Conservation (phyloP, 495 filamentous ascomycete genomes). For the Staphylotrichum tortipilum region DNA sequence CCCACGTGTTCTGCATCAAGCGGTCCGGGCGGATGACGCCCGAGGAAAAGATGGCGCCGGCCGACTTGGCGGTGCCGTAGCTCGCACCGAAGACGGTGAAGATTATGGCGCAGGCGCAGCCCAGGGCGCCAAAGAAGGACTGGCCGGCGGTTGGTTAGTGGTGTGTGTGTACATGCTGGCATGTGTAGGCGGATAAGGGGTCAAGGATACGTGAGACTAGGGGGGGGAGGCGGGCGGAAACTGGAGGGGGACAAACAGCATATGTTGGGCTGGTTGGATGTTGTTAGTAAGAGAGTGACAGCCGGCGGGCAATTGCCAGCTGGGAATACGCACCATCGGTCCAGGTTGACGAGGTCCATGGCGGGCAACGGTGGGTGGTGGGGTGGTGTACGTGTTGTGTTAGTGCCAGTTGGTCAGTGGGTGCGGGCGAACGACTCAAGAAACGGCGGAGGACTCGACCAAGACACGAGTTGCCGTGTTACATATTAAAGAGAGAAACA, state of each 20-base stretch:
- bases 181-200: too few relatives aligned
- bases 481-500: too few relatives aligned
- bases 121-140: conserved; percentile 45
- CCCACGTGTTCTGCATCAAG: conserved; percentile 64
- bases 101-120: conserved; percentile 58
- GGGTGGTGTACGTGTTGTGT: not conserved
- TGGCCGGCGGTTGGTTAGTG: not conserved
- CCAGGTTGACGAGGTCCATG: conserved; percentile 16
- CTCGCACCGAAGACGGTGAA: conserved; percentile 67
- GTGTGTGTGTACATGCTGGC: too few relatives aligned
- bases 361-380: not conserved
- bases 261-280: conserved; percentile 30
- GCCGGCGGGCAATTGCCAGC: not conserved
- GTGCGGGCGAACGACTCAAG: too few relatives aligned
- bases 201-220: not conserved
- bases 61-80: conserved; percentile 80
- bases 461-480: too few relatives aligned
- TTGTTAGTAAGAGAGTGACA: too few relatives aligned
- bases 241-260: conserved; percentile 24
- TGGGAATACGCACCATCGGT: conserved; percentile 18
- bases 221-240: not conserved
- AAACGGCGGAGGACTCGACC: too few relatives aligned
- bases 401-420: too few relatives aligned
- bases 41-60: conserved; percentile 70
- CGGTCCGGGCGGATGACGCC: conserved; percentile 55